Percentiles rank a stretch among this genome's conserved stretches.
Conservation (phyloP, 306 rosid genomes). For the Fragaria iinumae region DNA sequence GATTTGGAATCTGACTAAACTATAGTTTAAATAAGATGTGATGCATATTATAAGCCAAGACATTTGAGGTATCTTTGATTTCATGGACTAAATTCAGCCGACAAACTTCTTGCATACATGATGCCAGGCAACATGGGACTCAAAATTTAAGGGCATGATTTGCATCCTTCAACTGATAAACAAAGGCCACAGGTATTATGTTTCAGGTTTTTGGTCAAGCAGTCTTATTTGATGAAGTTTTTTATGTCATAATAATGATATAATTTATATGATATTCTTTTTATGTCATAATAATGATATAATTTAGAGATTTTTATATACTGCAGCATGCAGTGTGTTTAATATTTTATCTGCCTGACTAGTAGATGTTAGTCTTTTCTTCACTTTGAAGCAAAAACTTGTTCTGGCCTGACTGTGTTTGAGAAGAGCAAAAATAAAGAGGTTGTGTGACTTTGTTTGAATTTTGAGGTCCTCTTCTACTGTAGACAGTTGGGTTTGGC, state of each 20-base stretch:
- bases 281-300: neutral
- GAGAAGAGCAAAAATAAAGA: neutral
- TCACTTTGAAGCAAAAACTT: neutral
- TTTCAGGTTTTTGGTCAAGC: neutral
- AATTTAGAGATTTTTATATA: neutral
- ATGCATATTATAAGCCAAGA: neutral
- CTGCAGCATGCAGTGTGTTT: neutral
- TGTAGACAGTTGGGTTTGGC: neutral
- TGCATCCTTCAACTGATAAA: conserved; percentile 10
- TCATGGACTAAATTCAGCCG: neutral
- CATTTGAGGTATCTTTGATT: neutral
- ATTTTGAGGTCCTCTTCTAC: neutral
- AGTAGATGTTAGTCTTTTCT: neutral
- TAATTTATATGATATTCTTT: neutral
- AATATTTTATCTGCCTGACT: neutral
- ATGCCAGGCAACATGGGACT: conserved; percentile 22
- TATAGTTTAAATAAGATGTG: neutral
- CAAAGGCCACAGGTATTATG: conserved; percentile 17
- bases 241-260: neutral
- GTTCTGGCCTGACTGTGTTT: neutral
- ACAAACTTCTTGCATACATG: conserved; percentile 11
- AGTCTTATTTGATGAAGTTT: neutral
- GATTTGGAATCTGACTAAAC: neutral
- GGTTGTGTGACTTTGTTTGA: neutral
- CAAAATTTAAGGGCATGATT: conserved; percentile 10